phyloP scores from a whole-genome alignment of 352 stramenopile species.

The Globisporangium barbulae region DNA sequence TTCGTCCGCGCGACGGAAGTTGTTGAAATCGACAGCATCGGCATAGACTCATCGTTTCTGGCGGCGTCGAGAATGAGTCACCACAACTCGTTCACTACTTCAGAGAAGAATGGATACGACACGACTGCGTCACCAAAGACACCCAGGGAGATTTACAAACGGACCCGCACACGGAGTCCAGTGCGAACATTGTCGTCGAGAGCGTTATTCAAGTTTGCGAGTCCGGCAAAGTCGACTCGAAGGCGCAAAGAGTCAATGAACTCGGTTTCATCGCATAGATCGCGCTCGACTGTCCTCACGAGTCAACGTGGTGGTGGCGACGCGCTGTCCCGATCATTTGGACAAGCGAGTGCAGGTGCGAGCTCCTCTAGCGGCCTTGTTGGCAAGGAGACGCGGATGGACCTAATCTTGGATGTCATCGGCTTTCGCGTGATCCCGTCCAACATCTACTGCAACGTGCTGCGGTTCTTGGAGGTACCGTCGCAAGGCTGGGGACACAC shows the following conservation, averaged over 20 bases:
- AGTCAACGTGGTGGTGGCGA: slow-evolving; percentile 14
- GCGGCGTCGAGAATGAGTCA: slow-evolving; percentile 12
- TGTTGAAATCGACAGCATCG: slow-evolving; percentile 36
- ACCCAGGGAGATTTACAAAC: slow-evolving; percentile 12
- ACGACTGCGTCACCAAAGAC: neutral
- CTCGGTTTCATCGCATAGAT: slow-evolving; percentile 12
- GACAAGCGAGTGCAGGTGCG: neutral
- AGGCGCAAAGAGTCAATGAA: slow-evolving; percentile 13
- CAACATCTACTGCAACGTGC: slow-evolving; percentile 78
- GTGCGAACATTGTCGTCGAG: slow-evolving; percentile 37
- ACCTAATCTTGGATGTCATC: slow-evolving; percentile 66
- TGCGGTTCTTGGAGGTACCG: slow-evolving; percentile 58
- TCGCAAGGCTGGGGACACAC: slow-evolving; percentile 21
- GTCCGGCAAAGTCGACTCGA: slow-evolving; percentile 10
- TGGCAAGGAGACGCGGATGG: slow-evolving; percentile 45
- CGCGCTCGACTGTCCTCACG: slow-evolving; percentile 6
- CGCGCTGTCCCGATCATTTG: slow-evolving; percentile 8
- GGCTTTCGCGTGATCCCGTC: slow-evolving; percentile 79
- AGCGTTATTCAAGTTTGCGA: slow-evolving; percentile 24
- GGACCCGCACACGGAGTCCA: slow-evolving; percentile 15
- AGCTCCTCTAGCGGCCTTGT: slow-evolving; percentile 6
- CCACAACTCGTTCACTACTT: neutral
- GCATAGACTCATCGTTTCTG: slow-evolving; percentile 41
- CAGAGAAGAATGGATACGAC: neutral
- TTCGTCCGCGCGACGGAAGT: slow-evolving; percentile 44